Percentiles rank a stretch among this genome's conserved stretches.
Evolutionary conservation across 176 grass and related monocot species (phyloP).

Genomic region (maize (Zea mays)): DNA sequence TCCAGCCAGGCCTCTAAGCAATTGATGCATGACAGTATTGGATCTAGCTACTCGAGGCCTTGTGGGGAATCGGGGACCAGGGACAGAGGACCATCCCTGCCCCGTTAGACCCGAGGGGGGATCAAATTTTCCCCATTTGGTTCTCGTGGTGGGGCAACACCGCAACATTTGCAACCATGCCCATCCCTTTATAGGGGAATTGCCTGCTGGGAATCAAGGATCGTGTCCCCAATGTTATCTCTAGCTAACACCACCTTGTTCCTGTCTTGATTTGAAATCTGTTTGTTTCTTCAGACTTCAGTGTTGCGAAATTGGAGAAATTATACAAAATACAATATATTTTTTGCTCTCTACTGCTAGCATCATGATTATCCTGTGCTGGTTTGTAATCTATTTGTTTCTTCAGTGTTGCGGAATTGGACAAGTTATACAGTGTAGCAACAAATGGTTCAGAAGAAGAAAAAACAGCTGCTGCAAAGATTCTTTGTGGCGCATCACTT

Average conservation of each 20-base stretch:
- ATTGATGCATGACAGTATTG: neutral
- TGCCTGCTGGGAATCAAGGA: neutral
- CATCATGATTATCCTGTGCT: slow-evolving; percentile 7
- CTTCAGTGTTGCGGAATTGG: slow-evolving; percentile 73
- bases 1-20: neutral
- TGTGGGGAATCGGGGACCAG: neutral
- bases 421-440: slow-evolving; percentile 75
- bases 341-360: neutral
- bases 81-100: neutral
- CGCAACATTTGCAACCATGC: neutral
- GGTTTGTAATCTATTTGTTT: slow-evolving; percentile 40
- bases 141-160: neutral
- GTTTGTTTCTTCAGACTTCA: neutral
- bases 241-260: neutral
- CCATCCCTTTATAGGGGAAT: neutral
- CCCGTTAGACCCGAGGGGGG: neutral
- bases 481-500: slow-evolving; percentile 88
- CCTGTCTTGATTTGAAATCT: neutral
- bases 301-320: neutral
- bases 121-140: neutral
- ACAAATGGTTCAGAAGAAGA: slow-evolving; percentile 90
- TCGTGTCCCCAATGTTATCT: neutral
- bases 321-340: neutral
- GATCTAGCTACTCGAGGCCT: neutral
- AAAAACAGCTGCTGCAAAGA: slow-evolving; percentile 85